Evolutionary conservation across 2,329 filamentous ascomycete species (phyloP).

Genomic region (Exophiala xenobiotica): DNA sequence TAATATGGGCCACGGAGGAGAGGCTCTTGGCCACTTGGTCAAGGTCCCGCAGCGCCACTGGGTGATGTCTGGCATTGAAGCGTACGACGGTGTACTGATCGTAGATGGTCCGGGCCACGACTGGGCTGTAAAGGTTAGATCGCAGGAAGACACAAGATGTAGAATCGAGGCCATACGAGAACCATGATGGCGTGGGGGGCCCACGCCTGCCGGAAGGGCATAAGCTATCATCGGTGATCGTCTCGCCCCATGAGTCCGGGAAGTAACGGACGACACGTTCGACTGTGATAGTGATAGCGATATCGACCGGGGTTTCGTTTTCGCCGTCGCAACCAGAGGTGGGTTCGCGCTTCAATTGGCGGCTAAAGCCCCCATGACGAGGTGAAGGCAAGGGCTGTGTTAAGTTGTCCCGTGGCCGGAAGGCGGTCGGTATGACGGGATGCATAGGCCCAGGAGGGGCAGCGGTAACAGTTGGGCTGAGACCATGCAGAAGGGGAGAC

Average conservation of each 20-base stretch:
- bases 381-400: not conserved
- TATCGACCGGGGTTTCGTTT: conserved; percentile 1
- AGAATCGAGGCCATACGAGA: conserved; percentile 5
- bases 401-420: conserved; percentile 1
- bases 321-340: not conserved
- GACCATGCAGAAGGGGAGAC: not conserved
- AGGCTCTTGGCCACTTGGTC: not conserved
- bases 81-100: conserved; percentile 5
- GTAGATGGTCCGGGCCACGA: conserved; percentile 6
- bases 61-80: not conserved
- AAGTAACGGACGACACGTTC: conserved; percentile 1
- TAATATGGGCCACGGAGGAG: not conserved
- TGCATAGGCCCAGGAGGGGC: not conserved
- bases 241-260: conserved; percentile 2
- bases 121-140: conserved; percentile 4
- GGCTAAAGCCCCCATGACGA: not conserved
- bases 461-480: conserved; percentile 1
- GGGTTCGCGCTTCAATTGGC: not conserved
- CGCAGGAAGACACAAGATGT: conserved; percentile 2
- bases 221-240: conserved; percentile 2
- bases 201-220: conserved; percentile 1
- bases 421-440: not conserved
- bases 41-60: conserved; percentile 1
- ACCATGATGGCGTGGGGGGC: not conserved
- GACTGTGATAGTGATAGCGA: conserved; percentile 3